Evolutionary conservation across 176 grass and related monocot genomes (phyloP).

Genomic region (Oryza coarctata): DNA sequence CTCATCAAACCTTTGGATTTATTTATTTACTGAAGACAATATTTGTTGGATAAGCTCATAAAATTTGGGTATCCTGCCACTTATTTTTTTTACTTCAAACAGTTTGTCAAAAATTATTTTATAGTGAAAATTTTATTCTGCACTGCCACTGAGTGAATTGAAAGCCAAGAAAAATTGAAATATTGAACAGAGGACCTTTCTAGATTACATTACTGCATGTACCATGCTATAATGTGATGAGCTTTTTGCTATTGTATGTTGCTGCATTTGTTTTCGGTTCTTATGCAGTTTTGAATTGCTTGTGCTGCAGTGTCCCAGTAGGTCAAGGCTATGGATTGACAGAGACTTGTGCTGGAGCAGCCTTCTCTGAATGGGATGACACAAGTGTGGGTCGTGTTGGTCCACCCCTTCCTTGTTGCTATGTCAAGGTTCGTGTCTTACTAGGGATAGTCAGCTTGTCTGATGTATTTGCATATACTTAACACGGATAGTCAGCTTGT

Average conservation of each 20-base stretch:
- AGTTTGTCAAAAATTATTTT: not conserved
- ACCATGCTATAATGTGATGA: not conserved
- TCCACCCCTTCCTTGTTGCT: constrained; percentile 81
- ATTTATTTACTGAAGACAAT: too few relatives aligned
- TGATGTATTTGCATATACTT: not conserved
- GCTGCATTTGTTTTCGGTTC: constrained; percentile 24
- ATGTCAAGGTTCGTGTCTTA: constrained; percentile 62
- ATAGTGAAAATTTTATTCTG: not conserved
- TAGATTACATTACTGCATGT: not conserved
- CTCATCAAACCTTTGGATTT: not conserved
- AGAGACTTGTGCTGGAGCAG: constrained; percentile 82
- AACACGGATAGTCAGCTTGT: not conserved
- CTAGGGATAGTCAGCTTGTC: not conserved
- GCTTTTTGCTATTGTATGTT: not conserved
- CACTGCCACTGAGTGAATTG: not conserved
- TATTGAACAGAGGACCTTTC: not conserved
- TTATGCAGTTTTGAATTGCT: constrained; percentile 12
- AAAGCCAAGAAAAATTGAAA: not conserved
- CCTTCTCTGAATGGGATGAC: constrained; percentile 78
- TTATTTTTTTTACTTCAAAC: not conserved
- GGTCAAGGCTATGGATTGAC: constrained; percentile 96
- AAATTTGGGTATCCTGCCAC: too few relatives aligned
- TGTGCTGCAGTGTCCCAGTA: constrained; percentile 62
- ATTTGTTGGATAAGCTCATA: too few relatives aligned
- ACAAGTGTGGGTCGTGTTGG: constrained; percentile 70